Conservation (phyloP, 176 grass and related monocot genomes). For the Triticum dicoccoides region DNA sequence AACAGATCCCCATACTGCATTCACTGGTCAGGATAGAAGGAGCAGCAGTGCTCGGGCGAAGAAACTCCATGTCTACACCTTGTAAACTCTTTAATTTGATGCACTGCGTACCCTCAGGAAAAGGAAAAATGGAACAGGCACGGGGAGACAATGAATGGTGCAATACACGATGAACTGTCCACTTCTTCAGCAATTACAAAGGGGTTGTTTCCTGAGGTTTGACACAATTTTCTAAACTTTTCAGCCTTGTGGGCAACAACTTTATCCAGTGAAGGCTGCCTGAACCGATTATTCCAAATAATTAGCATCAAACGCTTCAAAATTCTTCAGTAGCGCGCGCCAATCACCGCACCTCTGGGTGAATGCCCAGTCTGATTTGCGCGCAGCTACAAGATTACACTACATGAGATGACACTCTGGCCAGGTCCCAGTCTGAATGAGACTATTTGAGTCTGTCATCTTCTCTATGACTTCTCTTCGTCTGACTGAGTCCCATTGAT, state of each 20-base stretch:
- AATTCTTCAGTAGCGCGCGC: slow-evolving; percentile 48
- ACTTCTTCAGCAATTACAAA: slow-evolving; percentile 22
- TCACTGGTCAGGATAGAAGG: too few species aligned
- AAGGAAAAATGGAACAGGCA: neutral
- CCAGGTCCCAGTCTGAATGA: slow-evolving; percentile 7
- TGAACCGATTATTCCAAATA: slow-evolving; percentile 34
- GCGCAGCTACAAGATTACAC: slow-evolving; percentile 2
- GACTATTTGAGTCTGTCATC: neutral
- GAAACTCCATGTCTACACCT: too few species aligned
- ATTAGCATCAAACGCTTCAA: slow-evolving; percentile 53
- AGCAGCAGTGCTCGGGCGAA: too few species aligned
- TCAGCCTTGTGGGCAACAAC: neutral
- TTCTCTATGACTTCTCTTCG: slow-evolving; percentile 69
- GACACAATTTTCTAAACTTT: slow-evolving; percentile 1
- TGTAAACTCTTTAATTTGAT: neutral
- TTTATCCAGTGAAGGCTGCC: neutral
- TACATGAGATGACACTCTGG: neutral
- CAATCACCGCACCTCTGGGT: neutral
- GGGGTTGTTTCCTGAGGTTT: slow-evolving; percentile 17
- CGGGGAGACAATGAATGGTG: neutral
- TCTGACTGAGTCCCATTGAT: slow-evolving; percentile 76
- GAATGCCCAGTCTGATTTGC: slow-evolving; percentile 1
- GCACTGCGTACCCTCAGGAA: too few species aligned
- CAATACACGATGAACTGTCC: neutral
- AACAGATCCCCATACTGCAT: too few species aligned